A percentile compares a stretch with the other conserved stretches of the same genome.
These are phyloP conservation scores for Crucihimalaya himalaica DNA, from an alignment of 345 rosid genomes.

Conservation along the genomic window DNA sequence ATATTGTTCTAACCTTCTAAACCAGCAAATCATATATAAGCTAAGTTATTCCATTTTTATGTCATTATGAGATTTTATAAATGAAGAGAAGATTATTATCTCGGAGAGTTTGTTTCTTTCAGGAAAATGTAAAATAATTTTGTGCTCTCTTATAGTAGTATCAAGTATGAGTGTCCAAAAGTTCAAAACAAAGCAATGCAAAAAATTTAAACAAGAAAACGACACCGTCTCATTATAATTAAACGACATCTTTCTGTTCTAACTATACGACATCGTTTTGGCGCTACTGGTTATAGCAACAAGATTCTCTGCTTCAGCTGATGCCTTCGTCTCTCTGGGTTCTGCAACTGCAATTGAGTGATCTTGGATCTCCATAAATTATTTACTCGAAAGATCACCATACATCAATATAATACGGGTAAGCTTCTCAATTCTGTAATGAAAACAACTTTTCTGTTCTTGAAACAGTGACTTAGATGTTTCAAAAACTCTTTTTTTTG, in stretches of 20 bases:
- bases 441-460: slow-evolving; percentile 4
- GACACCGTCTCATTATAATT: neutral
- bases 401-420: neutral
- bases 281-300: neutral
- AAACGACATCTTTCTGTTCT: neutral
- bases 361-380: slow-evolving; percentile 25
- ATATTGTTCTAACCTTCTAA: neutral
- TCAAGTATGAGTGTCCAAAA: too few species aligned
- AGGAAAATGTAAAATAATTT: neutral
- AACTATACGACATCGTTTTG: neutral
- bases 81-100: neutral
- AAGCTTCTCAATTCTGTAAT: neutral
- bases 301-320: slow-evolving; percentile 7
- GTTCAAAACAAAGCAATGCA: neutral
- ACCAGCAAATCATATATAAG: neutral
- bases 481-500: neutral
- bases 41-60: neutral
- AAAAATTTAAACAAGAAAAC: neutral
- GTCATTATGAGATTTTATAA: neutral
- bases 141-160: too few species aligned
- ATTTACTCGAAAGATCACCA: neutral
- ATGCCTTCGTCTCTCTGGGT: neutral
- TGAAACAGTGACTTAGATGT: neutral
- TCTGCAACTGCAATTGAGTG: neutral
- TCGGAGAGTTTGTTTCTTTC: neutral